Evolutionary conservation across 2,329 filamentous ascomycete species (phyloP).

Genomic region (Hirsutella thompsonii): DNA sequence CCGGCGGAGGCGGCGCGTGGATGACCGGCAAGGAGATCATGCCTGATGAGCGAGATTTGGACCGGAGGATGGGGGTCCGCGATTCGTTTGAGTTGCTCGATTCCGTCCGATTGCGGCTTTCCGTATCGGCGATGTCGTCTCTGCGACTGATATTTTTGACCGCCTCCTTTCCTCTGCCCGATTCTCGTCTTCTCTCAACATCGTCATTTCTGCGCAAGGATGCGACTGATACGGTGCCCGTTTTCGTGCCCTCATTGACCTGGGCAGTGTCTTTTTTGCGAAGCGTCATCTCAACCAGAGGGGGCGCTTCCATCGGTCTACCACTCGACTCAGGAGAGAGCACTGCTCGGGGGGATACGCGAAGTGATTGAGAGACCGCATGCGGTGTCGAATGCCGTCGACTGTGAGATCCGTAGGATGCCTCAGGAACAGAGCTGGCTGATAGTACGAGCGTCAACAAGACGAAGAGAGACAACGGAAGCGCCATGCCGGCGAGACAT

Average conservation of each 20-base stretch:
- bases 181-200: background rate
- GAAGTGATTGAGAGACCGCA: no score
- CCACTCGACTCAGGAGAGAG: no score
- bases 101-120: background rate
- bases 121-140: no score
- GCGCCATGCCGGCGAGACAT: background rate
- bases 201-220: background rate
- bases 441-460: background rate
- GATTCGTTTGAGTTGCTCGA: no score
- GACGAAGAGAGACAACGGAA: background rate
- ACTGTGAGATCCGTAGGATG: background rate
- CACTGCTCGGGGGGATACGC: no score
- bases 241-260: background rate
- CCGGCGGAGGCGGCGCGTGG: slow-evolving; percentile 13
- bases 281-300: no score
- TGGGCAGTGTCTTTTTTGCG: background rate
- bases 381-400: background rate
- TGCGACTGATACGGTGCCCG: background rate
- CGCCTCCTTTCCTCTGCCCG: background rate
- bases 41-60: slow-evolving; percentile 1
- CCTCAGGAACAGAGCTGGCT: background rate
- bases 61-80: no score
- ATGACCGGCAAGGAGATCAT: slow-evolving; percentile 17
- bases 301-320: no score
- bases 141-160: no score